phyloP scores from a whole-genome alignment of 176 grass and related monocot genomes.

The Dendrocalamus sinicus region DNA sequence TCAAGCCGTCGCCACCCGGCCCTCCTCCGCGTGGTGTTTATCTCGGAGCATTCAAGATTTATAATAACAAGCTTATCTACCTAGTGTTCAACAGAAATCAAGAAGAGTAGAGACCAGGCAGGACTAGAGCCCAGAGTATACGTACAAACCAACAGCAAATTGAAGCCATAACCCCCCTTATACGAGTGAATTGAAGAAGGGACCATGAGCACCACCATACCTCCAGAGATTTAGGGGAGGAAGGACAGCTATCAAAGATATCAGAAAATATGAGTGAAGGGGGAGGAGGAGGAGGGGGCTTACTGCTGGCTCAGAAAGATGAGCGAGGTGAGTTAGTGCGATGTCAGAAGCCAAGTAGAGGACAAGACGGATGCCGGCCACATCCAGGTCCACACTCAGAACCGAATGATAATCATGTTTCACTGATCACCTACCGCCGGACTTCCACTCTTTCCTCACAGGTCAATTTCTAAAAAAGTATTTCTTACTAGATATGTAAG shows the following conservation, averaged over 20 bases:
- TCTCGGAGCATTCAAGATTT: no score
- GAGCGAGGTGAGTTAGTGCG: background rate
- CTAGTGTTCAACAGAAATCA: conserved; percentile 16
- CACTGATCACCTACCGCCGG: background rate
- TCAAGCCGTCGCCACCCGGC: no score
- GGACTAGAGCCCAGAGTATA: background rate
- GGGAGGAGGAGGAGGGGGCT: background rate
- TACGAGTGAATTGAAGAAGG: conserved; percentile 28
- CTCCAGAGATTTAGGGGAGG: background rate
- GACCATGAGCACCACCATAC: conserved; percentile 28
- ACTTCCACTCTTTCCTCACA: background rate
- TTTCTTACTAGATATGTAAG: background rate
- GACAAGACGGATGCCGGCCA: conserved; percentile 6
- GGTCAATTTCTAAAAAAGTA: background rate
- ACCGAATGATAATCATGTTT: background rate
- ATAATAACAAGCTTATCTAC: no score
- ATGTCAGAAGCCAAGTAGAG: conserved; percentile 33
- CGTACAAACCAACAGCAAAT: conserved; percentile 1
- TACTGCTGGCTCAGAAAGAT: background rate
- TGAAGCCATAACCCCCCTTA: background rate
- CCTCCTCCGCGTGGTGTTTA: no score
- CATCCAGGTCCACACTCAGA: background rate
- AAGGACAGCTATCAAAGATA: background rate
- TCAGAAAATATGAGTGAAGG: background rate
- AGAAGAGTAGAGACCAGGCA: background rate